Percentiles rank a stretch among this genome's conserved stretches.
Conservation (phyloP, 768 basidiomycete species). For the Lepiota brunneoincarnata region DNA sequence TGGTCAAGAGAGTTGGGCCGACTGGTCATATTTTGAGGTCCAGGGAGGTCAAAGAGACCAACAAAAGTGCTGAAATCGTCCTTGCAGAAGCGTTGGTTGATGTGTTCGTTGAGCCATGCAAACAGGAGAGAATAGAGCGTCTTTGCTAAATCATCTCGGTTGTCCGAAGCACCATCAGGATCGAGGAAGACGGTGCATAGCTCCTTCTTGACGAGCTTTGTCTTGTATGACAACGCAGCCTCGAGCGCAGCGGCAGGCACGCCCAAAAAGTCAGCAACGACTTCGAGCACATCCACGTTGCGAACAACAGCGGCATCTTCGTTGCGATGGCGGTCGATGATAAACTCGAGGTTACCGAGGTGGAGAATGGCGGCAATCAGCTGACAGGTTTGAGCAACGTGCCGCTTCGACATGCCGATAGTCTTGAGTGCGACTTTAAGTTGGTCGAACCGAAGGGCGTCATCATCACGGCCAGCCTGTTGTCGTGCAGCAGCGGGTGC, state of each 20-base stretch:
- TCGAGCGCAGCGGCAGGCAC: slow-evolving; percentile 73
- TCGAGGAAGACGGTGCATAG: slow-evolving; percentile 97
- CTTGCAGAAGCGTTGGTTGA: slow-evolving; percentile 92
- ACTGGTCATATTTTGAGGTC: slow-evolving; percentile 85
- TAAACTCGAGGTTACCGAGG: slow-evolving; percentile 94
- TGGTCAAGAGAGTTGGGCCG: slow-evolving; percentile 93
- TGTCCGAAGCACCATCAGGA: slow-evolving; percentile 88
- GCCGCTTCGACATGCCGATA: slow-evolving; percentile 90
- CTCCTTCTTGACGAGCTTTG: slow-evolving; percentile 91
- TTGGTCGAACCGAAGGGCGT: slow-evolving; percentile 87
- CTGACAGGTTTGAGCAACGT: slow-evolving; percentile 95
- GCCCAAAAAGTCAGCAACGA: slow-evolving; percentile 91
- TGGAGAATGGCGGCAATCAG: slow-evolving; percentile 94
- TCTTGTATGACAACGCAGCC: slow-evolving; percentile 83
- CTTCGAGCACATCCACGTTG: slow-evolving; percentile 76
- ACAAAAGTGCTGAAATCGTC: slow-evolving; percentile 93
- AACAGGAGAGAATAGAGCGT: slow-evolving; percentile 93
- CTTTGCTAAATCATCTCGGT: slow-evolving; percentile 92
- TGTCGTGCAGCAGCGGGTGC: slow-evolving; percentile 37
- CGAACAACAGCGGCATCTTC: slow-evolving; percentile 92
- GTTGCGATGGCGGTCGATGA: slow-evolving; percentile 75
- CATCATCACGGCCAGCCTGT: slow-evolving; percentile 64
- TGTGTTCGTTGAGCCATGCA: slow-evolving; percentile 93
- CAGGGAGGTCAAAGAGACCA: slow-evolving; percentile 91
- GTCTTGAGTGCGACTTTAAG: slow-evolving; percentile 93